Base-by-base conservation (phyloP, 768 basidiomycete species). In the Phylloporus sp. region DNA sequence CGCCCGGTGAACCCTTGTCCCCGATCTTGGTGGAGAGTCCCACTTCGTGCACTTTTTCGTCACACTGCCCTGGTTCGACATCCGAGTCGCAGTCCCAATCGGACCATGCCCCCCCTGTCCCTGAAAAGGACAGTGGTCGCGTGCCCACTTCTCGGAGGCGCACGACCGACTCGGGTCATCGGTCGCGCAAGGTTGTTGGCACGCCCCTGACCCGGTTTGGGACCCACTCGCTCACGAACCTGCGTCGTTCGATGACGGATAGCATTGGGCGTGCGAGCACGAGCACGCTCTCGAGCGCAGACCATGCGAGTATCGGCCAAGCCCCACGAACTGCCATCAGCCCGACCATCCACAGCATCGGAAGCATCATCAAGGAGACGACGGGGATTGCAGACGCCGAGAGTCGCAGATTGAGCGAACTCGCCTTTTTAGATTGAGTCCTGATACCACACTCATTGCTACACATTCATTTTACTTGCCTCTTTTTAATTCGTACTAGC, bases 351-450 rank as follows among this genome's bases (percentile, higher is more conserved):
- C 80, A 89, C 60, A 81, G 70, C 54, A 63, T 71, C 16, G 84
- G 76, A 41, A 81, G 74, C 49, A 86, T 90, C 47, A 45, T 81
- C 53, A 45, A 72, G 29, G 75, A 82, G 69, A 70, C 79, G 48
- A 74, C 60, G 43, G 69, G 66, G 35, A 87, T 89, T 35, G 72
- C 79, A 62, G 85, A 90, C 54, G 83, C 80, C 11, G 87, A 90
- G 73, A 77, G 74, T 55, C 72, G 86, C 67, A 71, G 85, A 65
- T 70, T 88, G 73, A 81, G 82, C 39, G 87, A 90, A 71, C 63
- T 86, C 60, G 86, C 86, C 48, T 90, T 88, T 62, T 68, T 86
- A 62, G 57, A 70, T 55, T 69, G 66, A 69, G 53, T 51, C 45
- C 40, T 32, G 35, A 49, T 50, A 51, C 15, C 57, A 61, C 53